A percentile compares a stretch with the other conserved stretches of the same genome.
Conservation (phyloP, 306 rosid species). For the Prunus kanzakura region DNA sequence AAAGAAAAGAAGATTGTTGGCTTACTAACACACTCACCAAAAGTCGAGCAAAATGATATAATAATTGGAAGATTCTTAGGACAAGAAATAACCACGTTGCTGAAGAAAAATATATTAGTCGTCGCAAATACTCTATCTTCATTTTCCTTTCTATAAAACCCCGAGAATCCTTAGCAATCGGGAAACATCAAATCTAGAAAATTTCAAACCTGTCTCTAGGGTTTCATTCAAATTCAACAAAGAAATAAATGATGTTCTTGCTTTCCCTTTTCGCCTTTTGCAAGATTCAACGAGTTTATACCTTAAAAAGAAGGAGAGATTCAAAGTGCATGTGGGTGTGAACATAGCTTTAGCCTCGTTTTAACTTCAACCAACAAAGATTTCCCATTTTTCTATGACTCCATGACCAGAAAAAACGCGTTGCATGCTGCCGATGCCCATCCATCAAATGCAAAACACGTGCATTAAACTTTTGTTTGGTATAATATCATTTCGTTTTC, state of each 20-base stretch:
- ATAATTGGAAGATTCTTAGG: constrained; percentile 12
- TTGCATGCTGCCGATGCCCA: not conserved
- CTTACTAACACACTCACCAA: not conserved
- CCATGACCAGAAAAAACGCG: not conserved
- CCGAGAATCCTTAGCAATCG: not conserved
- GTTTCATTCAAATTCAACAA: not conserved
- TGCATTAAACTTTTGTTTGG: not conserved
- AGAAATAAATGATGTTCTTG: not conserved
- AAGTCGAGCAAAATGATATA: not conserved
- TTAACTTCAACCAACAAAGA: not conserved
- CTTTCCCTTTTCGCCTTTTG: constrained; percentile 2
- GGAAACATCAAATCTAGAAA: constrained; percentile 40
- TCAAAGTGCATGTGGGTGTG: not conserved
- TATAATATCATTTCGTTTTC: not conserved
- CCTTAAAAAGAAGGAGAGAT: not conserved
- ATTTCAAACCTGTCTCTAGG: constrained; percentile 18
- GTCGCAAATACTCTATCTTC: constrained; percentile 20
- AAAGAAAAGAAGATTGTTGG: not conserved
- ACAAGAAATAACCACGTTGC: constrained; percentile 12
- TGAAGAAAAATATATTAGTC: not conserved
- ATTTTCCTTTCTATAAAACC: not conserved
- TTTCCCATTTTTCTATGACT: too few species aligned
- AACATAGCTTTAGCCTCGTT: not conserved
- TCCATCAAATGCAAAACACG: not conserved
- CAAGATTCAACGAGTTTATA: not conserved